Evolutionary conservation across 2,329 filamentous ascomycete genomes (phyloP).

Genomic region (Diplodia scrobiculata): DNA sequence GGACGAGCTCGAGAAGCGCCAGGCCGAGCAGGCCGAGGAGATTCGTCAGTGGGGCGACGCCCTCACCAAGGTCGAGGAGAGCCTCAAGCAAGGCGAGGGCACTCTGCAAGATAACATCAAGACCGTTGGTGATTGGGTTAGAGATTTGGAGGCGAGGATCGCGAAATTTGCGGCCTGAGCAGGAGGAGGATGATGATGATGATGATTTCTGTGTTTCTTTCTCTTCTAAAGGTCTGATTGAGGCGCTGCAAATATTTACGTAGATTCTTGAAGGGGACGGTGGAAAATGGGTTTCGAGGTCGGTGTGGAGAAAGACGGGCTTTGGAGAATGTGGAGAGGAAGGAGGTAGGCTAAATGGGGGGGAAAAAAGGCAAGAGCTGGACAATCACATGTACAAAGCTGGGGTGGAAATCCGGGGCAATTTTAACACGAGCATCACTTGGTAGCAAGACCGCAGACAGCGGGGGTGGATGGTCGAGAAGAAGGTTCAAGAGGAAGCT

Average conservation of each 20-base stretch:
- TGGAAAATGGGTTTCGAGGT: not conserved
- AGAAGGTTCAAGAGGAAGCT: not conserved
- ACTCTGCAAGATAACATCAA: conserved; percentile 78
- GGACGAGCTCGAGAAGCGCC: conserved; percentile 73
- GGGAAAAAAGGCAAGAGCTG: not conserved
- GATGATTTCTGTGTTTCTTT: not conserved
- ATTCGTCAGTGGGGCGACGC: conserved; percentile 84
- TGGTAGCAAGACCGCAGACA: not conserved
- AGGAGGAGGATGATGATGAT: not conserved
- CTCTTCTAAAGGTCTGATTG: too few species aligned
- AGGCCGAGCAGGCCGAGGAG: conserved; percentile 79
- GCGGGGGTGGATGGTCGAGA: too few species aligned
- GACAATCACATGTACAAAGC: not conserved
- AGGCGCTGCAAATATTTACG: not conserved
- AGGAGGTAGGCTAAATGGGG: conserved; percentile 7
- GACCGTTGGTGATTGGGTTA: conserved; percentile 86
- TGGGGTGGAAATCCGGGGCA: not conserved
- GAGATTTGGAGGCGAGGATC: conserved; percentile 78
- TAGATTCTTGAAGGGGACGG: too few species aligned
- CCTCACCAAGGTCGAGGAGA: conserved; percentile 73
- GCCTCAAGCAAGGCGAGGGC: conserved; percentile 69
- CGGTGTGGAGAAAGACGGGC: not conserved
- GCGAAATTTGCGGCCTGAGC: conserved; percentile 42
- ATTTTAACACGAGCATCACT: not conserved
- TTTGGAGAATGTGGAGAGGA: not conserved